Base-by-base conservation (phyloP, 2,329 filamentous ascomycete genomes). In the Nothopassalora personata region DNA sequence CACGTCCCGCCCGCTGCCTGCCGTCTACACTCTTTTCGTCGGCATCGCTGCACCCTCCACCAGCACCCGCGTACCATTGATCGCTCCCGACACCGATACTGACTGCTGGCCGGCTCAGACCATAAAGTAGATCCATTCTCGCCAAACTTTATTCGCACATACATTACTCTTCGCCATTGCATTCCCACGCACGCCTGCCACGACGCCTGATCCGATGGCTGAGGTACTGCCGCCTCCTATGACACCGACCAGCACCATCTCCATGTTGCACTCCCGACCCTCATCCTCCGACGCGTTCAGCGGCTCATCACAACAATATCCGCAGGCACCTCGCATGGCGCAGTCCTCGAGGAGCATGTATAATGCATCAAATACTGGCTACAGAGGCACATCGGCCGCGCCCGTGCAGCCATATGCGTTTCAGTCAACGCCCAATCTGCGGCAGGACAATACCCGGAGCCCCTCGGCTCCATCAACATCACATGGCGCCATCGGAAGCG, bases 371-470 rank as follows among this genome's bases (percentile, higher is more conserved):
- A 70, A 73, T 61, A 69, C 68, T 47, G 70, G 68, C 49, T 79
- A 79, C 65, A 71, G 77, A 60, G 74, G 75, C 60, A 72, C 73
- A 13, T 71, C 73, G 15, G 67, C 76, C 34, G 71, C 76, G 36
- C 77, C 78, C 47, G 77, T 80, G 67, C 76, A 79, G 64, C 76
- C 78, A 4, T 81, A 80, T 67, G 78, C 78, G 47, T 81, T 80
- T 66, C 76, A 77, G 59, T 72, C 73, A 60, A 80, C 78, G 39
- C 82, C 83, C 57, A 79, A 82, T 68, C 74, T 84, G 62, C 79
- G 81, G 57, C 76, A 80, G 63, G 83, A 86, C 63, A 43, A 43
- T 8, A 79, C 78, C 66, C 79, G 82, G 68, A 80, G 81, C 81
- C 75, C 75, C 33, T 83, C 83, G 59, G 78, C 81, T 58, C 81